Percentiles rank a stretch among this genome's conserved stretches.
Evolutionary conservation across 495 filamentous ascomycete genomes (phyloP).

Genomic region (Hyaloscypha bicolor): DNA sequence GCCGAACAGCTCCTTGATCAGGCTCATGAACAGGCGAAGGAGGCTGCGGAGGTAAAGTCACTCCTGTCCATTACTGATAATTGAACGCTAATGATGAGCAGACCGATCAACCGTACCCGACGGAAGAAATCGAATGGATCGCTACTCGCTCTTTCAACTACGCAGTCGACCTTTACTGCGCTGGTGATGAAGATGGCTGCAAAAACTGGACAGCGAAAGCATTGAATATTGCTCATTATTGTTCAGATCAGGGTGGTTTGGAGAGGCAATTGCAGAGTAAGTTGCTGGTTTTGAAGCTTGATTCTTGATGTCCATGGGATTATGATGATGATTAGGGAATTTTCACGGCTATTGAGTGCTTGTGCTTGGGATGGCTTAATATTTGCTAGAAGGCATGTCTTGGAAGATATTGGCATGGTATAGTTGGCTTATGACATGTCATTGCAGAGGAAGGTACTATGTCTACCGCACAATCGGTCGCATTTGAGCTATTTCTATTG

Average conservation of each 20-base stretch:
- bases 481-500: background rate
- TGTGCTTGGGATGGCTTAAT: background rate
- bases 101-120: conserved; percentile 58
- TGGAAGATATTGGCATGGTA: background rate
- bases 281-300: conserved; percentile 47
- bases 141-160: conserved; percentile 74
- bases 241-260: conserved; percentile 52
- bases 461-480: background rate
- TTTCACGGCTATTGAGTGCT: background rate
- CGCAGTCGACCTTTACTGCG: conserved; percentile 70
- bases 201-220: conserved; percentile 68
- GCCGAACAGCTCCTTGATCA: conserved; percentile 62
- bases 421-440: background rate
- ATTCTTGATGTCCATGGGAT: conserved; percentile 4
- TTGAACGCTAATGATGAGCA: conserved; percentile 26
- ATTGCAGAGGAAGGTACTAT: background rate
- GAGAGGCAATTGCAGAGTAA: conserved; percentile 56
- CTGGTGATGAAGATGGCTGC: conserved; percentile 55
- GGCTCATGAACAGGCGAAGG: conserved; percentile 50
- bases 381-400: background rate
- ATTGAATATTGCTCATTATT: conserved; percentile 60
- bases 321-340: background rate
- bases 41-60: conserved; percentile 40
- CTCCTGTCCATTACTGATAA: background rate
- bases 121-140: conserved; percentile 77